A percentile compares a stretch with the other conserved stretches of the same genome.
These are phyloP conservation scores for Jacaranda copaia DNA, from an alignment of 257 asterid genomes.

Conservation along the genomic window DNA sequence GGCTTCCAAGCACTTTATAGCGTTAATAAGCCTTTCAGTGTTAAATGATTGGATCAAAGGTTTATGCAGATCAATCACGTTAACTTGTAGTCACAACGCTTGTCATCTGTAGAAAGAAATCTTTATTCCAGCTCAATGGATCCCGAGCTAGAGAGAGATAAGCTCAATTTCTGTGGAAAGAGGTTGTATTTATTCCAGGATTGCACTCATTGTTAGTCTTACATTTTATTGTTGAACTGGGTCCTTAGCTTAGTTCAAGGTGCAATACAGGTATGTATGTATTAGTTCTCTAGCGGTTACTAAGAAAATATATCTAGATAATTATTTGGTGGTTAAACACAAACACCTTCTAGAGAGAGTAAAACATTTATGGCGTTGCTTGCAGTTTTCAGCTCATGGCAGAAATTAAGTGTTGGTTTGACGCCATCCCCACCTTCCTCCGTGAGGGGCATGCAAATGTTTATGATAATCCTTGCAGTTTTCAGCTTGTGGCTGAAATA, in stretches of 20 bases:
- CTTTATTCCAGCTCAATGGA: neutral
- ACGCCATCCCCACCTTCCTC: no score
- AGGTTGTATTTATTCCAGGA: neutral
- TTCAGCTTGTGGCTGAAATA: conserved; percentile 23
- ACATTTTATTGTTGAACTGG: neutral
- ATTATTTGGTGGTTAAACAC: neutral
- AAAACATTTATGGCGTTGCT: neutral
- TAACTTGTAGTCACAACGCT: neutral
- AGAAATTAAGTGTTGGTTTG: no score
- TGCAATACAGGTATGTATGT: neutral
- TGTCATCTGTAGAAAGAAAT: neutral
- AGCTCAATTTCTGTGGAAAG: neutral
- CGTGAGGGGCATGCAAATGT: neutral
- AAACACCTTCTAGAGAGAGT: neutral
- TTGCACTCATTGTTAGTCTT: neutral
- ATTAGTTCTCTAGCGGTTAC: neutral
- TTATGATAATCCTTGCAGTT: neutral
- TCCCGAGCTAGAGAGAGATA: neutral
- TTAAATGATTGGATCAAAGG: neutral
- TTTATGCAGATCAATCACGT: neutral
- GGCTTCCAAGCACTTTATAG: neutral
- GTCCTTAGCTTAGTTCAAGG: conserved; percentile 5
- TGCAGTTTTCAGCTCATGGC: neutral
- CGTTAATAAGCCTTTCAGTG: neutral
- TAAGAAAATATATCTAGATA: conserved; percentile 1